Evolutionary conservation across 1,284 basidiomycete species (phyloP).

Genomic region (Naganishia sp.): DNA sequence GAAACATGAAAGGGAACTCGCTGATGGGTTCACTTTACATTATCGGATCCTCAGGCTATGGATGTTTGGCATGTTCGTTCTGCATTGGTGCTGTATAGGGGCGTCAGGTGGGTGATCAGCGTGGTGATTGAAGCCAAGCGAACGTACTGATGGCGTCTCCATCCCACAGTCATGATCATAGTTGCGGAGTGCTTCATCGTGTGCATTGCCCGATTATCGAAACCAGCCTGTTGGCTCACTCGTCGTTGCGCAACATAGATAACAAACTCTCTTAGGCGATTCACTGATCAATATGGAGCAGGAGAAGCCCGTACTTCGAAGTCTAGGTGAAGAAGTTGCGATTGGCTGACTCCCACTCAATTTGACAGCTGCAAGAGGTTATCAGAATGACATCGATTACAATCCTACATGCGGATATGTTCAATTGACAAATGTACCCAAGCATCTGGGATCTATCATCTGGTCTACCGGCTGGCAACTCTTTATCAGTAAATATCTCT

Average conservation of each 20-base stretch:
- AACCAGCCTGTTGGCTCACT: not conserved
- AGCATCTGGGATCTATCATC: constrained; percentile 32
- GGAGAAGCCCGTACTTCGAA: constrained; percentile 2
- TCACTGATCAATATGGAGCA: constrained; percentile 16
- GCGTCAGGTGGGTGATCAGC: not conserved
- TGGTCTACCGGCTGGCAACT: constrained; percentile 16
- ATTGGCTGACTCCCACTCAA: too few relatives aligned
- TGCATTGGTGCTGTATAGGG: constrained; percentile 18
- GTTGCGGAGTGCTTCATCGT: constrained; percentile 27
- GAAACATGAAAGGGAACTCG: not conserved
- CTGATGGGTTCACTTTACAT: not conserved
- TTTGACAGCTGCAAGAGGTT: constrained; percentile 34
- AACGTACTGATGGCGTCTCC: not conserved
- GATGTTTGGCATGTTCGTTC: constrained; percentile 2
- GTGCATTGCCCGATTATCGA: not conserved
- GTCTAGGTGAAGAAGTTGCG: too few relatives aligned
- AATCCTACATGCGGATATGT: constrained; percentile 39
- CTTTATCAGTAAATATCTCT: constrained; percentile 1
- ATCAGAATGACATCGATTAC: constrained; percentile 31
- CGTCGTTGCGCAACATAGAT: constrained; percentile 1
- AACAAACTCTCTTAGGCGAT: constrained; percentile 22
- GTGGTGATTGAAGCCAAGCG: not conserved
- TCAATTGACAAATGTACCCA: constrained; percentile 39
- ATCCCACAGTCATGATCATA: constrained; percentile 25
- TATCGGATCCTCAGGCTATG: not conserved